Percentiles rank a stretch among this genome's conserved stretches.
Evolutionary conservation across 179 eudicot genomes (phyloP).

Genomic region (Vitellaria paradoxa): DNA sequence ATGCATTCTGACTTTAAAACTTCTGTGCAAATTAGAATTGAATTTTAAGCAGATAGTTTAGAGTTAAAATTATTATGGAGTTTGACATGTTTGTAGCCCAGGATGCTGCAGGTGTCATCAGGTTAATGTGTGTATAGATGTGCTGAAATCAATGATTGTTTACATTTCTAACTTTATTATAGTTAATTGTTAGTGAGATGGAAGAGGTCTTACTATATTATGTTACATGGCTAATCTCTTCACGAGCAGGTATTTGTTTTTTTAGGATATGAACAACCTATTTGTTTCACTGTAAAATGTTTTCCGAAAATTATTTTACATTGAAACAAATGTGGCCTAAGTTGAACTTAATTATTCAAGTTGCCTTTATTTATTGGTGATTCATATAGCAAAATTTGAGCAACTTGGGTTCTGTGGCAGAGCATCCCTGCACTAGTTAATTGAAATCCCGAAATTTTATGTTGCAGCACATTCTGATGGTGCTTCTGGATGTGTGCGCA

Average conservation of each 20-base stretch:
- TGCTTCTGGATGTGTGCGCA: too few species aligned
- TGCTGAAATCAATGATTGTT: constrained; percentile 5
- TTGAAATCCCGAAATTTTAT: too few species aligned
- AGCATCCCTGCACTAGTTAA: too few species aligned
- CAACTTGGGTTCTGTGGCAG: too few species aligned
- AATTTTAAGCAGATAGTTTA: not conserved
- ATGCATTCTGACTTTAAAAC: not conserved
- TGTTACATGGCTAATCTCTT: not conserved
- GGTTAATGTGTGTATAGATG: constrained; percentile 5
- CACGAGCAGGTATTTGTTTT: not conserved
- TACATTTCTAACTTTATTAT: not conserved
- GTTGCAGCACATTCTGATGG: too few species aligned
- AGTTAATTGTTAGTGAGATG: constrained; percentile 7
- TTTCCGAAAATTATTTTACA: too few species aligned
- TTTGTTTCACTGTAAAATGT: not conserved
- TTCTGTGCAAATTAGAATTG: constrained; percentile 3
- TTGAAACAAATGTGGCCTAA: too few species aligned
- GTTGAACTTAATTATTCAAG: too few species aligned
- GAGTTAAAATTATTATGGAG: not conserved
- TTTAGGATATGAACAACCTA: constrained; percentile 1
- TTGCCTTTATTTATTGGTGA: too few species aligned
- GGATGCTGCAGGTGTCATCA: not conserved
- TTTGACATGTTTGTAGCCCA: not conserved
- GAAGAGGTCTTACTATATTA: not conserved
- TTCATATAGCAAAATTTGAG: too few species aligned